Conservation (phyloP, 164 flowering plant genomes). For the Sedum album region DNA sequence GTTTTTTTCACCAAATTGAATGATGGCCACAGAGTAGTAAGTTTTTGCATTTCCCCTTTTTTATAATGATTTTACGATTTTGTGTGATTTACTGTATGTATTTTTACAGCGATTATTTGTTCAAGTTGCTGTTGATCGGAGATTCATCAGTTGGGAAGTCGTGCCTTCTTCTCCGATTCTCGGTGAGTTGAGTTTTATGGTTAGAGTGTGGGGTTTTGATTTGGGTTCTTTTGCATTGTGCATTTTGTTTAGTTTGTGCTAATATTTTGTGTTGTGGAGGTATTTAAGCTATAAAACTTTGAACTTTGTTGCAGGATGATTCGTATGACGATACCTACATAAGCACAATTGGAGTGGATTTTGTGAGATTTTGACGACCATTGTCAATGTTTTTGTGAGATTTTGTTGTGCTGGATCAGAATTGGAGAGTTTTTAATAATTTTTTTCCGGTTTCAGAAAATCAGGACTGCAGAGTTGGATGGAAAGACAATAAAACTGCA, state of each 20-base stretch:
- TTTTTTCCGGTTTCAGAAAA: conserved; percentile 37
- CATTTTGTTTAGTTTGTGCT: background rate
- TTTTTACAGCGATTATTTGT: conserved; percentile 37
- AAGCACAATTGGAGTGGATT: conserved; percentile 70
- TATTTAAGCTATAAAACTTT: background rate
- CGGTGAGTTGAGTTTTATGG: conserved; percentile 24
- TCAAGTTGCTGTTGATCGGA: conserved; percentile 46
- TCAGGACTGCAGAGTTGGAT: conserved; percentile 58
- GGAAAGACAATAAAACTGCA: conserved; percentile 67
- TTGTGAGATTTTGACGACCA: conserved; percentile 27
- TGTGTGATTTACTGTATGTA: background rate
- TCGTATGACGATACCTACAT: conserved; percentile 69
- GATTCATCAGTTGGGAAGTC: conserved; percentile 60
- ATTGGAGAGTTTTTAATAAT: background rate
- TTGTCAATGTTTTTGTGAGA: background rate
- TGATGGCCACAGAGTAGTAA: background rate
- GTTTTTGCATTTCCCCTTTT: background rate
- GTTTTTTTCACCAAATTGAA: background rate
- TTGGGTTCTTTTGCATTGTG: background rate
- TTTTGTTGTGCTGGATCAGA: background rate
- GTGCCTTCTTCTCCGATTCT: conserved; percentile 59
- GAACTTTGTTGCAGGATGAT: conserved; percentile 42
- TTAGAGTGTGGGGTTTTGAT: conserved; percentile 4
- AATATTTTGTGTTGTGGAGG: background rate
- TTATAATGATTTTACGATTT: background rate